phyloP scores from a whole-genome alignment of 805 yeast species.

The Schwanniomyces pseudopolymorphus region DNA sequence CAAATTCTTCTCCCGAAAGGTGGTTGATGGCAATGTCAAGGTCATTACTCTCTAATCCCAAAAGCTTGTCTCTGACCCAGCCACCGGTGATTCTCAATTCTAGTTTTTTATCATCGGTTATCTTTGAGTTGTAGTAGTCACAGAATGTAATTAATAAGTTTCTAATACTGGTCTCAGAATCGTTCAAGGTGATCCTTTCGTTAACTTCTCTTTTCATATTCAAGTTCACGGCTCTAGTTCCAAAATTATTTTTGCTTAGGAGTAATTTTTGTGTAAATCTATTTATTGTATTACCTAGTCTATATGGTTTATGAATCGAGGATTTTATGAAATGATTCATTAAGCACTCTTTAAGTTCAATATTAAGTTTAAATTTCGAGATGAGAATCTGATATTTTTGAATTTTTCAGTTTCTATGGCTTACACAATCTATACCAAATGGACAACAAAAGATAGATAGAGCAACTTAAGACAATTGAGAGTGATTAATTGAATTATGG shows the following conservation, averaged over 20 bases:
- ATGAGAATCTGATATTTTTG: not conserved
- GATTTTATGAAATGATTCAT: conserved; percentile 1
- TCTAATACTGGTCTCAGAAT: conserved; percentile 43
- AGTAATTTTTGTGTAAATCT: not conserved
- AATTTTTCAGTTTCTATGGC: not conserved
- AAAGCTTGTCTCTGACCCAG: conserved; percentile 94
- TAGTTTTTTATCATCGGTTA: conserved; percentile 21
- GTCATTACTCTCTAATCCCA: conserved; percentile 80
- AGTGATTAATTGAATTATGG: not conserved
- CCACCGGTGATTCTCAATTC: conserved; percentile 91
- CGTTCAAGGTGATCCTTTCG: conserved; percentile 32
- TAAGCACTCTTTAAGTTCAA: not conserved
- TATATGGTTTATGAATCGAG: conserved; percentile 1
- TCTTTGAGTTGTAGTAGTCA: conserved; percentile 28
- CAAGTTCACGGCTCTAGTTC: not conserved
- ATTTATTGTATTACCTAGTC: not conserved
- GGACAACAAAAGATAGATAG: not conserved
- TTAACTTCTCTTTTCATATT: conserved; percentile 16
- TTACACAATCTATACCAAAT: too few species aligned
- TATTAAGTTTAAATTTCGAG: not conserved
- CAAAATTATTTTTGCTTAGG: not conserved
- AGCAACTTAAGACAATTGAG: not conserved
- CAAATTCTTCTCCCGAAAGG: conserved; percentile 85
- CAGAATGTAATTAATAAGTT: conserved; percentile 42
- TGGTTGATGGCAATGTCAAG: conserved; percentile 88